phyloP scores from a whole-genome alignment of 208 protist genomes.

The Porcisia deanei region DNA sequence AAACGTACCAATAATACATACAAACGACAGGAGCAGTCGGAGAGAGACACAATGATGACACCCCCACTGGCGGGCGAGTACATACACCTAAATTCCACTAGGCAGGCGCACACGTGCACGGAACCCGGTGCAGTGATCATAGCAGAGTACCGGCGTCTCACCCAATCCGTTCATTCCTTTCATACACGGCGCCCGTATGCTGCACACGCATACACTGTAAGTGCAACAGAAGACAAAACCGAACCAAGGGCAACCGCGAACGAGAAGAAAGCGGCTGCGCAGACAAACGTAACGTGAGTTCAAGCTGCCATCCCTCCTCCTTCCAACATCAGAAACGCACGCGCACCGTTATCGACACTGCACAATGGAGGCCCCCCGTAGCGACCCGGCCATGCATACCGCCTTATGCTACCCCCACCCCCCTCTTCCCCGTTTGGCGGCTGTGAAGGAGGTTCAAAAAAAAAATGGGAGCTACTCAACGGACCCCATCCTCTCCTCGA shows the following conservation, averaged over 20 bases:
- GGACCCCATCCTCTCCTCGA: neutral
- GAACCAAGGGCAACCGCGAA: neutral
- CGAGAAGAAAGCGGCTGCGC: neutral
- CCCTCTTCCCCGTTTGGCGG: neutral
- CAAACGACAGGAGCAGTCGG: no score
- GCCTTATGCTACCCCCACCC: neutral
- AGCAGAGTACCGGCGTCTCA: no score
- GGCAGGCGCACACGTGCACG: no score
- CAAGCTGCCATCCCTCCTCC: neutral
- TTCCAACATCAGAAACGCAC: neutral
- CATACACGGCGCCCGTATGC: neutral
- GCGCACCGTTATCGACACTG: neutral
- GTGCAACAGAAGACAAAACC: neutral
- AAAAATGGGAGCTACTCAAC: neutral
- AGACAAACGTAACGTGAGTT: neutral
- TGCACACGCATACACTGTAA: neutral
- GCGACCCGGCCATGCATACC: neutral
- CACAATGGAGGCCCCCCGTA: neutral
- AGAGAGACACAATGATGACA: no score
- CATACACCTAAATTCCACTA: no score
- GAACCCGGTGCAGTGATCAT: no score
- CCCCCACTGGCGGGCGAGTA: no score
- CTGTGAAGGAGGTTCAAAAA: neutral
- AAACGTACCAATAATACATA: no score
- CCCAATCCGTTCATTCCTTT: neutral